Evolutionary conservation across 768 basidiomycete genomes (phyloP), one percentile per base, ranked within the genome.

Genomic region (Russula ochroleuca): DNA sequence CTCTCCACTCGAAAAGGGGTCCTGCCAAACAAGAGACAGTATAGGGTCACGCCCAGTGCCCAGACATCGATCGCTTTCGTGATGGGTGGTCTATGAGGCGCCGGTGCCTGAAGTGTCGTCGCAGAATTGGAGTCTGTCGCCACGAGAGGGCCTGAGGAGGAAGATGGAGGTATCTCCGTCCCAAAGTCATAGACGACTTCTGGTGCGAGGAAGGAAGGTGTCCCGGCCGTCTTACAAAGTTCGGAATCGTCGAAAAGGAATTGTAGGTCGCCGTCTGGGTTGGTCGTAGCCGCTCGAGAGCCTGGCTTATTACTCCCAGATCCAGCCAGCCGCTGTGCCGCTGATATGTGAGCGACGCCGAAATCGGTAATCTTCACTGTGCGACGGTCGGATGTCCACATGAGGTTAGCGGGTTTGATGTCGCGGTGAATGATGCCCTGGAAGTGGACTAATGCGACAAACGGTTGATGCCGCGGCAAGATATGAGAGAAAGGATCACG

Each of bases 401-500:
- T 82, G 25, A 99, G 85, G 75, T 99, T 99, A 51, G 94, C 92
- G 31, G 97, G 97, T 73, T 99, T 99, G 78, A 99, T 98, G 77
- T 99, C 97, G 62, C 97, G 92, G 76, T 99, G 97, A 55, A 99
- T 98, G 74, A 99, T 98, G 25, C 96, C 97, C 72, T 98, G 94
- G 70, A 89, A 85, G 73, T 99, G 97, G 1, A 99, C 96, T 98
- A 71, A n/a, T 61, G 10, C 40, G 15, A 41, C 17, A 19, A 47
- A 19, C 6, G 10, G 10, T 3, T 13, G 35, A 35, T 55, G 40
- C 50, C 35, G 52, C 40, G 65, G 40, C 64, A 69, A 63, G 47
- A 59, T 51, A 59, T 59, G 21, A 19, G 28, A 25, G 43, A 41
- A 33, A 35, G 47, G 35, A 62, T 47, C 13, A 84, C 96, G 70